Evolutionary conservation across 2,329 filamentous ascomycete genomes (phyloP), one percentile per base, ranked within the genome.

Genomic region (Sporothrix sp.): DNA sequence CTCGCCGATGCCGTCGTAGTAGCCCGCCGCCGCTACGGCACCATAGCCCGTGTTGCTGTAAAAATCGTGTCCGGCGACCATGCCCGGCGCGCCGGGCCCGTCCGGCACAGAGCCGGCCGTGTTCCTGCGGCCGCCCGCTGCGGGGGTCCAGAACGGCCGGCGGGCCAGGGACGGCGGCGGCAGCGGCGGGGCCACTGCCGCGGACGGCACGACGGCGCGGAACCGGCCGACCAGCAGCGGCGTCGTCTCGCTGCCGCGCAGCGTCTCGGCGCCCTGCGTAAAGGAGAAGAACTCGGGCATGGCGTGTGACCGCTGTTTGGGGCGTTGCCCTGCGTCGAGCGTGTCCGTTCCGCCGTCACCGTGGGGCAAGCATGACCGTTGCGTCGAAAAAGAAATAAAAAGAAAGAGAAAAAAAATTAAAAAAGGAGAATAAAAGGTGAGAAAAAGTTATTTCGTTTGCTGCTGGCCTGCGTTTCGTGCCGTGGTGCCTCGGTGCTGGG

Each of bases 281-380:
- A 84, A 84, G 63, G 75, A 72, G 67, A 84, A 84, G 71, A 83
- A 81, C 60, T 74, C 71, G 61, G 80, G 77, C 79, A 83, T 82
- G 10, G 52, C 54, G 37, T 16, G 9, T 23, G 16, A n/a, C n/a
- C n/a, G n/a, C n/a, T n/a, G n/a, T n/a, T n/a, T n/a, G n/a, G n/a
- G n/a, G n/a, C n/a, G n/a, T n/a, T n/a, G n/a, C n/a, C n/a, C n/a
- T n/a, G n/a, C n/a, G n/a, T n/a, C n/a, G n/a, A n/a, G n/a, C n/a
- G n/a, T n/a, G n/a, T n/a, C n/a, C n/a, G n/a, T n/a, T n/a, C n/a
- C n/a, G n/a, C n/a, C n/a, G n/a, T n/a, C n/a, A n/a, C n/a, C n/a
- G n/a, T n/a, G n/a, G n/a, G n/a, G n/a, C n/a, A n/a, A n/a, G n/a
- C n/a, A n/a, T n/a, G n/a, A n/a, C n/a, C n/a, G n/a, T n/a, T n/a